Evolutionary conservation across 495 filamentous ascomycete species (phyloP).

Genomic region (Niebla homalea): DNA sequence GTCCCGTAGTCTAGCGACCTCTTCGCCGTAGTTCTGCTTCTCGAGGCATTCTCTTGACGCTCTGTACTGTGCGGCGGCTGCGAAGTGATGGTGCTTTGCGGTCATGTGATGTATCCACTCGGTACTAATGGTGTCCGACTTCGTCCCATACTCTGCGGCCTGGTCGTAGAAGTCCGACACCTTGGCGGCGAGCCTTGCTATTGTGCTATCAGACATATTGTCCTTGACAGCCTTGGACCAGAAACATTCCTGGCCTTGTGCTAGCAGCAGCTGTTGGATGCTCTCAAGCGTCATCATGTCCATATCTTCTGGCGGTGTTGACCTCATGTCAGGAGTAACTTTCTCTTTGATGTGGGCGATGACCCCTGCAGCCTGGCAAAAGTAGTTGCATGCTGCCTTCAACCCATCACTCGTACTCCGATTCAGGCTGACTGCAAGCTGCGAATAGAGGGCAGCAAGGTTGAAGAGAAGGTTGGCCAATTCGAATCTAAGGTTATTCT

Average conservation of each 20-base stretch:
- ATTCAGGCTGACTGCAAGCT: conserved; percentile 72
- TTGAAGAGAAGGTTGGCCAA: conserved; percentile 90
- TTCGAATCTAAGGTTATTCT: conserved; percentile 91
- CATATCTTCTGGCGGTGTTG: conserved; percentile 89
- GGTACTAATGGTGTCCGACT: conserved; percentile 75
- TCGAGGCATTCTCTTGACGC: conserved; percentile 86
- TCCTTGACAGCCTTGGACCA: conserved; percentile 98
- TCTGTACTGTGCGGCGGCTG: conserved; percentile 89
- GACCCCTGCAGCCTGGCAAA: conserved; percentile 78
- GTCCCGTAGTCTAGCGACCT: conserved; percentile 76
- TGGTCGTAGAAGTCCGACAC: conserved; percentile 85
- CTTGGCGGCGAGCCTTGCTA: conserved; percentile 80
- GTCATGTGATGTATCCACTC: conserved; percentile 98
- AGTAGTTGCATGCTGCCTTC: conserved; percentile 81
- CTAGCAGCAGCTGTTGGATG: conserved; percentile 69
- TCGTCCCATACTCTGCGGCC: conserved; percentile 73
- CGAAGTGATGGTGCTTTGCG: conserved; percentile 96
- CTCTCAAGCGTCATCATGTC: conserved; percentile 75
- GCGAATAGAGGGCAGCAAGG: conserved; percentile 81
- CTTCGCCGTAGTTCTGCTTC: conserved; percentile 89
- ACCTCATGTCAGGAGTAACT: conserved; percentile 73
- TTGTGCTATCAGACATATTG: conserved; percentile 76
- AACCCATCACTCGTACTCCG: conserved; percentile 72
- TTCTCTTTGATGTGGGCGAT: conserved; percentile 63
- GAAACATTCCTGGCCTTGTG: conserved; percentile 92